A percentile compares a stretch with the other conserved stretches of the same genome.
phyloP scores from a whole-genome alignment of 2,329 filamentous ascomycete genomes.

The Rutstroemia sp. region DNA sequence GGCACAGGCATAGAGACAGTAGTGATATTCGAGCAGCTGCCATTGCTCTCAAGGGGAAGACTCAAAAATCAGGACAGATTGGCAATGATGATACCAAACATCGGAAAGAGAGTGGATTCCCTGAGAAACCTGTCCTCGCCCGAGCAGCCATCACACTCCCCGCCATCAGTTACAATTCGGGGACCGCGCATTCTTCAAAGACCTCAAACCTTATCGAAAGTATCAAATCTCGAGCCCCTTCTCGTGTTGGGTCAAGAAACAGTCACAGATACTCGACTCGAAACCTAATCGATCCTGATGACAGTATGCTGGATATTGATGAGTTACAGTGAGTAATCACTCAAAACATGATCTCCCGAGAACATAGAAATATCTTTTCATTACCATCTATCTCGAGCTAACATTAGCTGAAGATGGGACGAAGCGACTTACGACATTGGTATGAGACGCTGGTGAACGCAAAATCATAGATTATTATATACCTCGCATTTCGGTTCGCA shows the following conservation, averaged over 20 bases:
- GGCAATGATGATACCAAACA: not conserved
- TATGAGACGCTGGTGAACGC: constrained; percentile 4
- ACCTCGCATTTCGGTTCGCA: not conserved
- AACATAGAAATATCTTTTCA: not conserved
- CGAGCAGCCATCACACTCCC: not conserved
- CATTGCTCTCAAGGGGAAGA: not conserved
- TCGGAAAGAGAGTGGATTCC: not conserved
- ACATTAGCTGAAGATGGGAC: constrained; percentile 11
- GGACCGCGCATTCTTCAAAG: not conserved
- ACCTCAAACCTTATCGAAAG: not conserved
- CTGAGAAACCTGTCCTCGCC: not conserved
- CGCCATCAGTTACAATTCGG: not conserved
- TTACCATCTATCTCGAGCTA: not conserved
- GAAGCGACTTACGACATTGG: constrained; percentile 18
- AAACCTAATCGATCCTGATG: constrained; percentile 8
- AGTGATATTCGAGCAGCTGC: not conserved
- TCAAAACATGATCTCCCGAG: not conserved
- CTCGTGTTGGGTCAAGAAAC: constrained; percentile 5
- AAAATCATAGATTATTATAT: not conserved
- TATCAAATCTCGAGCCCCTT: not conserved
- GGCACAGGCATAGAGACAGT: constrained; percentile 1
- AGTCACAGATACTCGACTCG: not conserved
- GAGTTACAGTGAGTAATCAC: constrained; percentile 17
- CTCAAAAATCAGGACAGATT: not conserved
- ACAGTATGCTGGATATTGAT: constrained; percentile 21